Percentiles rank a stretch among this genome's conserved stretches.
phyloP scores from a whole-genome alignment of 2,329 filamentous ascomycete genomes.

The Chlorencoelia australis region DNA sequence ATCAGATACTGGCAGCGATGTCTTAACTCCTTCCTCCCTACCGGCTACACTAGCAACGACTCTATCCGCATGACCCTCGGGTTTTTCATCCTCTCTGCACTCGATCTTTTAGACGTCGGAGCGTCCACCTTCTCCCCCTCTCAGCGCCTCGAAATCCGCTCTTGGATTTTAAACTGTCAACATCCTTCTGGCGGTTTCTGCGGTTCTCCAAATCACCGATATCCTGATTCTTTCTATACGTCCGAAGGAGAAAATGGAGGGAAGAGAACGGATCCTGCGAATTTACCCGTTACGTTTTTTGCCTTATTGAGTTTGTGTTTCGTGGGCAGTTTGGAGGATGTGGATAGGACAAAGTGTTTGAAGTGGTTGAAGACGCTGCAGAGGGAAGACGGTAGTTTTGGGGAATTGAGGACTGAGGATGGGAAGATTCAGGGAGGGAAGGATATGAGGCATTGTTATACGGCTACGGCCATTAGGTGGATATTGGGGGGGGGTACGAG shows the following conservation, averaged over 20 bases:
- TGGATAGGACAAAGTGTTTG: slow-evolving; percentile 59
- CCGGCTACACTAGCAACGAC: slow-evolving; percentile 78
- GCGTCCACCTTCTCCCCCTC: slow-evolving; percentile 45
- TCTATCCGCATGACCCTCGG: slow-evolving; percentile 82
- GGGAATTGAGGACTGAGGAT: slow-evolving; percentile 57
- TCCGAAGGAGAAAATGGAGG: slow-evolving; percentile 31
- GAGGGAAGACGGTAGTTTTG: slow-evolving; percentile 79
- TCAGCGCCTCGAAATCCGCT: slow-evolving; percentile 37
- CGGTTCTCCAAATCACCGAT: slow-evolving; percentile 62
- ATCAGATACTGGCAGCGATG: slow-evolving; percentile 91
- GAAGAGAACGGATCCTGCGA: slow-evolving; percentile 64
- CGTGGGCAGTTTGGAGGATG: slow-evolving; percentile 47
- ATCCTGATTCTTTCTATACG: slow-evolving; percentile 26
- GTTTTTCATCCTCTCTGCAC: slow-evolving; percentile 78
- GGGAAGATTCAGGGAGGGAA: slow-evolving; percentile 62
- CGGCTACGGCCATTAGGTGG: slow-evolving; percentile 72
- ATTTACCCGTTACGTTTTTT: slow-evolving; percentile 82
- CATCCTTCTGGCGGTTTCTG: slow-evolving; percentile 82
- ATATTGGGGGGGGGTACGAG: slow-evolving; percentile 60
- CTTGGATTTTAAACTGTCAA: slow-evolving; percentile 82
- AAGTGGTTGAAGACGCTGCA: slow-evolving; percentile 69
- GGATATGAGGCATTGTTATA: slow-evolving; percentile 83
- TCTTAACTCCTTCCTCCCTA: slow-evolving; percentile 69
- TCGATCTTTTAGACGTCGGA: slow-evolving; percentile 64
- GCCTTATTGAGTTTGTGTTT: slow-evolving; percentile 65